Conservation (phyloP, 305 asterid species). For the Caryopteris hybrid region DNA sequence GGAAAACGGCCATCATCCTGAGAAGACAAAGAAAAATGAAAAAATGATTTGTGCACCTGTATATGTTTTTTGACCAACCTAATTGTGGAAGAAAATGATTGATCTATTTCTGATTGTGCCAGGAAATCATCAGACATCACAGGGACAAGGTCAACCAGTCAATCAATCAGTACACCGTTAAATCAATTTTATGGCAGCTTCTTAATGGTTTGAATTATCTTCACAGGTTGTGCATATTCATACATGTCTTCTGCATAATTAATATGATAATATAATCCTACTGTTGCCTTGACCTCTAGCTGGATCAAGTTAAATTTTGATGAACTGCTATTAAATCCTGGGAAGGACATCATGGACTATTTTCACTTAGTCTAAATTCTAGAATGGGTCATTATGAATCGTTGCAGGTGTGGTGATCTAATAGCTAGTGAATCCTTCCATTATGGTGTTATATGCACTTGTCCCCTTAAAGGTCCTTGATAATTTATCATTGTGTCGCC, state of each 20-base stretch:
- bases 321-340: neutral
- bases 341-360: neutral
- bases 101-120: constrained; percentile 19
- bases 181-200: constrained; percentile 98
- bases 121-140: constrained; percentile 97
- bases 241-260: constrained; percentile 10
- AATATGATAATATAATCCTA: constrained; percentile 6
- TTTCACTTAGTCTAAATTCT: neutral
- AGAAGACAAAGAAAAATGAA: neutral
- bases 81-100: constrained; percentile 19
- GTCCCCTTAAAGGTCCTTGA: neutral
- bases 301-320: constrained; percentile 1
- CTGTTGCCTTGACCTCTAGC: neutral
- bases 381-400: neutral
- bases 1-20: neutral
- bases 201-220: constrained; percentile 96
- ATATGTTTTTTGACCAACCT: constrained; percentile 2
- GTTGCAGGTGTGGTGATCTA: neutral
- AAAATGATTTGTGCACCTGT: neutral
- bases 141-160: constrained; percentile 96
- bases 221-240: constrained; percentile 61
- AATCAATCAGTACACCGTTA: constrained; percentile 73
- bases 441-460: neutral
- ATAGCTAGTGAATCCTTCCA: neutral
- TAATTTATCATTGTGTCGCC: neutral